These are phyloP conservation scores for Geotrichum phurueaensis DNA, from an alignment of 1,139 yeast species.

Conservation along the genomic window DNA sequence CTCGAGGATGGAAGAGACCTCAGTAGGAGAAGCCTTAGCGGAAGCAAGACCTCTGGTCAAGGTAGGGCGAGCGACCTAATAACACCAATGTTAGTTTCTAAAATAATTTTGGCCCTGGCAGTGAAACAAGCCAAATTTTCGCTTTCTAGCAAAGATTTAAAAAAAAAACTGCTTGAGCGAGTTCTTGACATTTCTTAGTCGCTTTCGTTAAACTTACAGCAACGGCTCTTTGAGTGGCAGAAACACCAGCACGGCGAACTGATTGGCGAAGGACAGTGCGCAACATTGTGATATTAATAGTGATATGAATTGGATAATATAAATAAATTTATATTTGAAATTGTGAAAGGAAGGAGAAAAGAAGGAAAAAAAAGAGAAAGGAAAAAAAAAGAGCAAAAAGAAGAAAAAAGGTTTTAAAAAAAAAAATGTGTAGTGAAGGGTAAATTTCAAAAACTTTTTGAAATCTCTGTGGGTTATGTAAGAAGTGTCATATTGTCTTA, in stretches of 20 bases:
- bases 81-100: background rate
- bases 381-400: background rate
- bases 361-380: background rate
- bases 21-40: constrained; percentile 98
- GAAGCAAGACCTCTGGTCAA: constrained; percentile 61
- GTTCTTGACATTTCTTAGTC: background rate
- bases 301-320: background rate
- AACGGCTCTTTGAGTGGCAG: constrained; percentile 35
- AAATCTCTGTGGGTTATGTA: background rate
- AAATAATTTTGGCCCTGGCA: background rate
- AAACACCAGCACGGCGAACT: constrained; percentile 37
- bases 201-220: constrained; percentile 24
- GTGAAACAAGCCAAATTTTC: background rate
- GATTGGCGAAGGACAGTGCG: constrained; percentile 40
- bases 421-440: constrained; percentile 2
- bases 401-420: constrained; percentile 1
- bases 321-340: constrained; percentile 1
- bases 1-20: constrained; percentile 97
- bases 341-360: background rate
- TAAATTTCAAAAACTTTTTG: background rate
- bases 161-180: background rate
- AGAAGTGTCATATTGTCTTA: background rate
- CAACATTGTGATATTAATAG: constrained; percentile 31
- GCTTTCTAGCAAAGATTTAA: background rate
- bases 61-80: constrained; percentile 18